These are phyloP conservation scores for Phytophthora chlamydospora DNA, from an alignment of 352 stramenopile species.

Conservation along the genomic window DNA sequence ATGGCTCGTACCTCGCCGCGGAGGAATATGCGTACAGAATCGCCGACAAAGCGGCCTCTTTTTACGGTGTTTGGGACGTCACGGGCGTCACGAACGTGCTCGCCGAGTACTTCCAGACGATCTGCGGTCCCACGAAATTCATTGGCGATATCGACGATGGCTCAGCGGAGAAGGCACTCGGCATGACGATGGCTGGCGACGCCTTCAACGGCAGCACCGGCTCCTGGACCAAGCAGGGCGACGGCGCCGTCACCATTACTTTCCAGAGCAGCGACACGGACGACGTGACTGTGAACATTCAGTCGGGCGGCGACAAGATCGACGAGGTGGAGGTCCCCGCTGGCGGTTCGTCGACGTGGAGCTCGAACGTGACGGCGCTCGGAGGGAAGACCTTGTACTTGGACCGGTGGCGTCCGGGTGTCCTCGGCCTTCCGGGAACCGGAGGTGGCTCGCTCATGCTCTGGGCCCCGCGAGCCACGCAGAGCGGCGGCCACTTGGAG, in stretches of 20 bases:
- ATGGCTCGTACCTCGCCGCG: constrained; percentile 14
- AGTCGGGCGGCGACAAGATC: constrained; percentile 13
- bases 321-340: constrained; percentile 8
- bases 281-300: constrained; percentile 16
- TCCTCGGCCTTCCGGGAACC: constrained; percentile 9
- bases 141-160: constrained; percentile 51
- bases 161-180: constrained; percentile 26
- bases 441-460: too few species aligned
- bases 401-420: constrained; percentile 11
- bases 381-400: constrained; percentile 13
- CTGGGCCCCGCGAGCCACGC: too few species aligned
- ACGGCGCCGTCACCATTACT: constrained; percentile 1
- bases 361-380: constrained; percentile 4
- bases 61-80: constrained; percentile 46
- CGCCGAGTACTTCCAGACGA: constrained; percentile 52
- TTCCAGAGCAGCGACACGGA: constrained; percentile 12
- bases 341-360: constrained; percentile 1
- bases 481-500: background rate
- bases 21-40: constrained; percentile 41
- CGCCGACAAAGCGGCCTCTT: constrained; percentile 35
- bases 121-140: constrained; percentile 49
- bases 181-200: background rate
- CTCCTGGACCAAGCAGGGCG: constrained; percentile 5
- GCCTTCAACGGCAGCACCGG: constrained; percentile 2
- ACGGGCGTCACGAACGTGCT: constrained; percentile 41